Percentiles rank a stretch among this genome's conserved stretches.
Conservation (phyloP, 129 eudicot genomes). For the Centaurea solstitialis region DNA sequence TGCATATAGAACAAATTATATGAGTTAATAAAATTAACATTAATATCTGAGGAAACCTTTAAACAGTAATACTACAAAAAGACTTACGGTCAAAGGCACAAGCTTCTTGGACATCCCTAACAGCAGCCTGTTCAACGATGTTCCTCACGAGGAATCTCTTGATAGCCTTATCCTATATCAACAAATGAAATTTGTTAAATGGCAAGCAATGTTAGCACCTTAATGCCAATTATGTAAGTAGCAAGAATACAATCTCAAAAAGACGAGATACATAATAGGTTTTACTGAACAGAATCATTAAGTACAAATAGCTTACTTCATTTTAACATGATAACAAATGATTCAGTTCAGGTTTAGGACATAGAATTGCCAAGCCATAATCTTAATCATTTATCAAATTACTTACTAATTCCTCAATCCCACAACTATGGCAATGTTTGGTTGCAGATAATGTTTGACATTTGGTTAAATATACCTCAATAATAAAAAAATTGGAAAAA, state of each 20-base stretch:
- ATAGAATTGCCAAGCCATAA: background rate
- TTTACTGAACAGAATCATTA: background rate
- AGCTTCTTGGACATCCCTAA: conserved; percentile 84
- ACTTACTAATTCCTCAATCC: background rate
- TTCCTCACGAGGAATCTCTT: conserved; percentile 85
- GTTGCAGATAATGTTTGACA: background rate
- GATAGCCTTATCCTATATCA: conserved; percentile 68
- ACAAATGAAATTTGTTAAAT: background rate
- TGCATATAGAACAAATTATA: background rate
- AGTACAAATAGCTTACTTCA: background rate
- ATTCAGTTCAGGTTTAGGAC: background rate
- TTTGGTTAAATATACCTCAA: background rate
- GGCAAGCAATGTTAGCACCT: background rate
- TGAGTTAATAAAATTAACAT: background rate
- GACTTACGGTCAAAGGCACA: conserved; percentile 69
- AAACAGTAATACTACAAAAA: background rate
- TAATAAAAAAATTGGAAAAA: background rate
- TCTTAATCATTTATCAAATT: background rate
- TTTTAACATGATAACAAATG: background rate
- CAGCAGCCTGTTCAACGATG: conserved; percentile 83
- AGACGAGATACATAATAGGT: background rate
- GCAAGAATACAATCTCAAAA: background rate
- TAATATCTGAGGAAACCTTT: background rate
- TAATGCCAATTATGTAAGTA: background rate
- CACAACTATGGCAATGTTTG: background rate